phyloP scores from a whole-genome alignment of 2,329 filamentous ascomycete species.

The Alternaria sp. region DNA sequence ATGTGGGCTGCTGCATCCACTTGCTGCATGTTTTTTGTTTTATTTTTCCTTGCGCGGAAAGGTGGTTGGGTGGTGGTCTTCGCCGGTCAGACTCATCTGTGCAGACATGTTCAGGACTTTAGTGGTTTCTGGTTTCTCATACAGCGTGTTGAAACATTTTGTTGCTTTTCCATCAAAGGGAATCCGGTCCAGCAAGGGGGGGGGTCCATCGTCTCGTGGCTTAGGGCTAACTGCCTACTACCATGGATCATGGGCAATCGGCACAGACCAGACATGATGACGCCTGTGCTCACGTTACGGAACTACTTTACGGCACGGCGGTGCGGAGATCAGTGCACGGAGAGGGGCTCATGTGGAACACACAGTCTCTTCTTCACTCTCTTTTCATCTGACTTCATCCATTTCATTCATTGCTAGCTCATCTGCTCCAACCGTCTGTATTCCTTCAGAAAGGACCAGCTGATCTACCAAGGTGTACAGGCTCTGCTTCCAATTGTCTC shows the following conservation, averaged over 20 bases:
- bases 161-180: conserved; percentile 5
- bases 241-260: conserved; percentile 29
- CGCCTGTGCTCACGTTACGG: conserved; percentile 40
- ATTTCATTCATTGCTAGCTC: conserved; percentile 34
- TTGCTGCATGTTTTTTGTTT: conserved; percentile 21
- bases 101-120: neutral
- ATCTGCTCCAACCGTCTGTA: conserved; percentile 25
- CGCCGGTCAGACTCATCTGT: neutral
- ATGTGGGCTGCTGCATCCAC: conserved; percentile 26
- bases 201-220: conserved; percentile 15
- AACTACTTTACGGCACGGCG: conserved; percentile 36
- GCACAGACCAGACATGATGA: conserved; percentile 33
- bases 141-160: conserved; percentile 2
- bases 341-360: conserved; percentile 31
- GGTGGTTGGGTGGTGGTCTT: neutral
- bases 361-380: conserved; percentile 29
- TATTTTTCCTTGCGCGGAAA: conserved; percentile 15
- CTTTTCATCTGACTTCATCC: conserved; percentile 19
- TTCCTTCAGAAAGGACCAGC: conserved; percentile 21
- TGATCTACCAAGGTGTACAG: conserved; percentile 27
- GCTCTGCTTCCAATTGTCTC: conserved; percentile 7
- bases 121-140: neutral
- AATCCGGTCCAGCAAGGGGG: neutral
- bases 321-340: conserved; percentile 31
- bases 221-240: conserved; percentile 18